Percentiles rank a stretch among this genome's conserved stretches.
Evolutionary conservation across 495 filamentous ascomycete genomes (phyloP).

Genomic region (Astrocystis sublimbata): DNA sequence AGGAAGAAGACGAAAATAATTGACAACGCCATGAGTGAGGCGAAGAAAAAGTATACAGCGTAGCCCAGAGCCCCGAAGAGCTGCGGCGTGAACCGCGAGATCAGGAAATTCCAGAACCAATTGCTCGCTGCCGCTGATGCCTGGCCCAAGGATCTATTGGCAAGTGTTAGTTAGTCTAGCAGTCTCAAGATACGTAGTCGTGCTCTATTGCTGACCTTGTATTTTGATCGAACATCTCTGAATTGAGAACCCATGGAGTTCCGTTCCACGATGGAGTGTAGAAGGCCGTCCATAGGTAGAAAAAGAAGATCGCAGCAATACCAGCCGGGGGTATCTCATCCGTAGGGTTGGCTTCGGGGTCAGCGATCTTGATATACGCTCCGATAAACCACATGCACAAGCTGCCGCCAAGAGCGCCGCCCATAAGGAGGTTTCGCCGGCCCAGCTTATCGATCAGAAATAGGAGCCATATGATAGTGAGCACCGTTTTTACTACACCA

Average conservation of each 20-base stretch:
- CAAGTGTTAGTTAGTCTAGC: background rate
- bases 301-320: constrained; percentile 74
- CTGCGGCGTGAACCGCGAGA: constrained; percentile 71
- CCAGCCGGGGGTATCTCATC: constrained; percentile 54
- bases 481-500: constrained; percentile 49
- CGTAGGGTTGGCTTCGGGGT: constrained; percentile 46
- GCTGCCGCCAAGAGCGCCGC: constrained; percentile 54
- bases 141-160: constrained; percentile 61
- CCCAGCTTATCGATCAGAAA: constrained; percentile 56
- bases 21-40: constrained; percentile 65
- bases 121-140: constrained; percentile 68
- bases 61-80: constrained; percentile 72
- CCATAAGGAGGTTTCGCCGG: constrained; percentile 55
- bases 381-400: constrained; percentile 62
- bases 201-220: constrained; percentile 39
- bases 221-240: constrained; percentile 64
- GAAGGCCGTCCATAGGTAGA: constrained; percentile 78
- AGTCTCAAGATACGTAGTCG: background rate
- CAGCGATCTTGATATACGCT: constrained; percentile 53
- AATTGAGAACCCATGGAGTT: constrained; percentile 66
- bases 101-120: constrained; percentile 77
- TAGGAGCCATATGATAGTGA: constrained; percentile 61
- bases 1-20: constrained; percentile 62
- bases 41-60: constrained; percentile 80
- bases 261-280: constrained; percentile 79